phyloP scores from a whole-genome alignment of 2,329 filamentous ascomycete species.

The Ascochyta lentis region DNA sequence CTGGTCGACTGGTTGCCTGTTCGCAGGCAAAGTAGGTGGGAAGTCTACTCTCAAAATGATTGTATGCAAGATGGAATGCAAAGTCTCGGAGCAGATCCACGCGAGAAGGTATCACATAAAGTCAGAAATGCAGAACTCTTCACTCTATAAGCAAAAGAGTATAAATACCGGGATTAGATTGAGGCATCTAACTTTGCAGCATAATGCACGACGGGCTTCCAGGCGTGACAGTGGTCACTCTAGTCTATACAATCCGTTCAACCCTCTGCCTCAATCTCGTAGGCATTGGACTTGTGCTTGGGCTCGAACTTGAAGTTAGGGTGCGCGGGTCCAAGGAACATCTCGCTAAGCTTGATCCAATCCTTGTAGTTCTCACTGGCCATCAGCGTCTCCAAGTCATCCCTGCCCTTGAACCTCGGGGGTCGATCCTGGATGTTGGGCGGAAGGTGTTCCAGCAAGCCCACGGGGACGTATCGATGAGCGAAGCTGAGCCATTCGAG shows the following conservation, averaged over 20 bases:
- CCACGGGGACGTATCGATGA: slow-evolving; percentile 88
- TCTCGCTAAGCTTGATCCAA: slow-evolving; percentile 99
- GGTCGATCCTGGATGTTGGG: slow-evolving; percentile 89
- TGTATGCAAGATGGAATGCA: too few species aligned
- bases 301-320: slow-evolving; percentile 92
- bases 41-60: too few species aligned
- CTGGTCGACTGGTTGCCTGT: too few species aligned
- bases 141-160: neutral
- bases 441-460: slow-evolving; percentile 85
- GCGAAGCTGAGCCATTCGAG: slow-evolving; percentile 96
- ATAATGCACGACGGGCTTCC: neutral
- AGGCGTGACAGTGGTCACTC: neutral
- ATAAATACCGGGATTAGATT: neutral
- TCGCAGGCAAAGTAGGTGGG: too few species aligned
- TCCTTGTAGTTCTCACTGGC: slow-evolving; percentile 91
- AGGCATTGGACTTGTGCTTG: slow-evolving; percentile 95
- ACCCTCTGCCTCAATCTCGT: slow-evolving; percentile 71
- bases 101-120: too few species aligned
- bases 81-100: too few species aligned
- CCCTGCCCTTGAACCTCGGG: slow-evolving; percentile 80
- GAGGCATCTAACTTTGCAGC: neutral
- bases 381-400: slow-evolving; percentile 93
- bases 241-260: slow-evolving; percentile 12
- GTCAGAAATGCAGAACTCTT: neutral
- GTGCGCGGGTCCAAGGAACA: slow-evolving; percentile 93